Evolutionary conservation across 164 flowering plant species (phyloP), one percentile per base, ranked within the genome.

Genomic region (Malania oleifera): DNA sequence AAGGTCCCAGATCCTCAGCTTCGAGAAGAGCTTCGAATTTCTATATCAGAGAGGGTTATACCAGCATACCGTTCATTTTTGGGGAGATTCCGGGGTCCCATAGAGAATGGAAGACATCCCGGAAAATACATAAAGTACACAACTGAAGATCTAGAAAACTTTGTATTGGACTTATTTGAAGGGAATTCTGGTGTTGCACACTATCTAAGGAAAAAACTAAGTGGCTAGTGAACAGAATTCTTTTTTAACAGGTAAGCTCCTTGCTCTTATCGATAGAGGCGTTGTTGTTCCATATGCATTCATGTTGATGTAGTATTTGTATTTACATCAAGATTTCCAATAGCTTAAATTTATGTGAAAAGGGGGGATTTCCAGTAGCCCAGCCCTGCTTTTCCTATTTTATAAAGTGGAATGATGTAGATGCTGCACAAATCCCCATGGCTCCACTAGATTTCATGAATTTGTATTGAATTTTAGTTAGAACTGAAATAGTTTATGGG

Each of bases 1-100:
- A 69, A 59, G 50, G 72, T 69, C 38, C 72, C 72, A 14, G 68
- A 69, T 50, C 61, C 67, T 26, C 72, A 69, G 43, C 72, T 63
- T 13, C 54, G 71, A 22, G 71, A 67, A 27, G 71, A 67, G 48
- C 66, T 67, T 37, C 57, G 64, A 5, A 69, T 69, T 17, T 69
- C 72, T 43, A 63, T 69, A 5, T 69, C 72, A n/a, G 72, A 69
- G 45, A 69, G 57, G 51, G 72, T 69, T 3, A 48, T 69, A 24
- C 72, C 72, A 0, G 72, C 72, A 0, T 69, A 69, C 35, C 67
- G 72, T 4, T 53, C 72, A 8, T 67, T 67, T 56, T 29, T 67
- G 65, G 70, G 70, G 40, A 67, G 70, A 61, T 67, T 52, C 40
- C 50, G 52, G 2, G 24, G 44, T 57, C 70, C 60, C 24, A 18